phyloP scores from a whole-genome alignment of 2,329 filamentous ascomycete genomes.

The Hypoxylon sp. region DNA sequence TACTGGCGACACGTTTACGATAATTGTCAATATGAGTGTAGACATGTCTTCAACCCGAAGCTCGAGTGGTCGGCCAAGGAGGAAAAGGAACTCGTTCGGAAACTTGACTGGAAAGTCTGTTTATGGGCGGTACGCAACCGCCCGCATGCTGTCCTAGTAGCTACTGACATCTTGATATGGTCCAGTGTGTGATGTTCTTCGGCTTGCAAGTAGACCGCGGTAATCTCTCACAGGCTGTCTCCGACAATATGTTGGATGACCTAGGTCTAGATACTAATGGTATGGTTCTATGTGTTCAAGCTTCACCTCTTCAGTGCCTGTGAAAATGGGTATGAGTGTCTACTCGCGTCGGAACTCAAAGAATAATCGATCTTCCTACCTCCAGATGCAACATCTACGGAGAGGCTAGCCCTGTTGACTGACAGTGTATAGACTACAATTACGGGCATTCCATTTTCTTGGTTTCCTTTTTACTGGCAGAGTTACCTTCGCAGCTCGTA shows the following conservation, averaged over 20 bases:
- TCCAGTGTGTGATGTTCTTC: constrained; percentile 71
- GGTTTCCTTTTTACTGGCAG: constrained; percentile 68
- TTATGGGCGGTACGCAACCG: constrained; percentile 57
- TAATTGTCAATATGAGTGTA: constrained; percentile 64
- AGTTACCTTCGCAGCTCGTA: constrained; percentile 73
- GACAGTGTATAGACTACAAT: constrained; percentile 61
- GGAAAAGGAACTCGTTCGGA: constrained; percentile 68
- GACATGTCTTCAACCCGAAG: constrained; percentile 68
- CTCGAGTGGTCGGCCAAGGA: constrained; percentile 68
- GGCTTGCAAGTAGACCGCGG: constrained; percentile 73
- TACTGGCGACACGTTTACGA: constrained; percentile 57
- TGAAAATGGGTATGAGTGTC: not conserved
- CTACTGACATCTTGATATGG: constrained; percentile 37
- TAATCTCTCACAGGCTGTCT: constrained; percentile 71
- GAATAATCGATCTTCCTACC: not conserved
- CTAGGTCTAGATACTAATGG: constrained; percentile 62
- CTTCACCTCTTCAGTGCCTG: not conserved
- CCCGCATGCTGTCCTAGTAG: constrained; percentile 7
- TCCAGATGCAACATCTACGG: not conserved
- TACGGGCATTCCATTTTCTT: constrained; percentile 70
- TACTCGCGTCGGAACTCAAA: not conserved
- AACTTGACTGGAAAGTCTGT: constrained; percentile 59
- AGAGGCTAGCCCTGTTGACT: constrained; percentile 9
- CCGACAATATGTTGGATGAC: constrained; percentile 73
- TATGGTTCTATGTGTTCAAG: constrained; percentile 52